A percentile compares a stretch with the other conserved stretches of the same genome.
These are phyloP conservation scores for Malus orientalis DNA, from an alignment of 306 rosid genomes.

Conservation along the genomic window DNA sequence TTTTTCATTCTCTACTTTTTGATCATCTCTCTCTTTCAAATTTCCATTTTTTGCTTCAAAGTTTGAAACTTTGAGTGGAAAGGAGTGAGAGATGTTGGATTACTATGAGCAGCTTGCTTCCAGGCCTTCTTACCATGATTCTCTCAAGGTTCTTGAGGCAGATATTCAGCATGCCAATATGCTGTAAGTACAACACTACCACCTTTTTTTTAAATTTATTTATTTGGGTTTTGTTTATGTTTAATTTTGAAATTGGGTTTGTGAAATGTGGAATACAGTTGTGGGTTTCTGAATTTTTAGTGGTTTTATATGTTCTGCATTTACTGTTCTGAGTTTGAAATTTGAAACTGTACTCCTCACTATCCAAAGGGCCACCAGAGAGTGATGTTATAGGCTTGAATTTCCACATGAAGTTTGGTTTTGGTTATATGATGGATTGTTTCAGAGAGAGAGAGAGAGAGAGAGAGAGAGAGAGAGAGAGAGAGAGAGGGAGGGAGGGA, in stretches of 20 bases:
- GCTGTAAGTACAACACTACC: constrained; percentile 40
- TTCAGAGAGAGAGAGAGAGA: background rate
- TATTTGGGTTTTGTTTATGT: background rate
- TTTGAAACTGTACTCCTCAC: background rate
- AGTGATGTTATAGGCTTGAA: background rate
- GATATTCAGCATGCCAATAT: constrained; percentile 74
- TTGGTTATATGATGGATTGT: background rate
- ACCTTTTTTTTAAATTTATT: background rate
- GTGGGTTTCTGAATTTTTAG: background rate
- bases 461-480: background rate
- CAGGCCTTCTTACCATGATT: constrained; percentile 49
- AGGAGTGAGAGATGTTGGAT: constrained; percentile 32
- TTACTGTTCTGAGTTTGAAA: background rate
- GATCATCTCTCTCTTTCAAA: background rate
- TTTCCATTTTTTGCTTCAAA: background rate
- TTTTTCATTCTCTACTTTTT: background rate
- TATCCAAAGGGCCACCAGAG: background rate
- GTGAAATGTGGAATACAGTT: background rate
- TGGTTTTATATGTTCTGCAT: background rate
- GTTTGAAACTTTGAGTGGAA: background rate
- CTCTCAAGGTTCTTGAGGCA: constrained; percentile 60
- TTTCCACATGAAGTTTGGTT: background rate
- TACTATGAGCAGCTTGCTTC: constrained; percentile 45
- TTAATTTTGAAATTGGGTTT: background rate
- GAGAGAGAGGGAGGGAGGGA: no score